Base-by-base conservation (phyloP, 106 monocot genomes). In the Dioscorea dumetorum region DNA sequence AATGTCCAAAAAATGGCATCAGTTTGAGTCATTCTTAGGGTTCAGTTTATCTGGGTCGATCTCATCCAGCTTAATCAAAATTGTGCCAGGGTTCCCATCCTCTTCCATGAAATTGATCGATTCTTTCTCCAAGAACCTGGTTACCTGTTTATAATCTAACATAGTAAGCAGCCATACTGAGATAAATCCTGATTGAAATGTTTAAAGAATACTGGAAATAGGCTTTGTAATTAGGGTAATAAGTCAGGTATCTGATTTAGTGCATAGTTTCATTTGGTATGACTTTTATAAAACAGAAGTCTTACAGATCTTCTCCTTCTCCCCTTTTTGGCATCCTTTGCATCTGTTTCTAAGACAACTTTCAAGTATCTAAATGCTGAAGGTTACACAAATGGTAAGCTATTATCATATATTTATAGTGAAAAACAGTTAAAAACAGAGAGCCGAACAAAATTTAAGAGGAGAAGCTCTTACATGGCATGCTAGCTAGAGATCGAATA, bases 321-420 rank as follows among this genome's bases (percentile, higher is more conserved):
- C 57, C 78, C 87, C 63, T 74, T 83, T 18, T 71, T 90, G 17
- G 49, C 48, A 72, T 79, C 82, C 41, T 72, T 76, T 61, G 57
- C 69, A 49, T 73, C 76, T 52, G 82, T 60, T 69, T 77, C 78
- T 65, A 87, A 53, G 34, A 75, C 73, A 58, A 90, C 83, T 73
- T 81, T 90, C 76, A 94, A 64, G 69, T 64, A 76, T 11, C 70
- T 70, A 63, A 87, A 68, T 67, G 69, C 90, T 90, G 41, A 18
- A 57, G 24, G 48, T 32, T 61, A 77, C 52, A 11, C 28, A 17
- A 64, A 33, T 64, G 41, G 3, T 28, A 1, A 28, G 28, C 28
- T 15, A 58, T 12, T 17, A 59, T 12, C 12, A 13, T 23, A 53
- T 24, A 17, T 20, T 10, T 50, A 7, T 48, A 2, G n/a, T n/a